Evolutionary conservation across 129 eudicot species (phyloP), one percentile per base, ranked within the genome.

Genomic region (Flaveria bidentis): DNA sequence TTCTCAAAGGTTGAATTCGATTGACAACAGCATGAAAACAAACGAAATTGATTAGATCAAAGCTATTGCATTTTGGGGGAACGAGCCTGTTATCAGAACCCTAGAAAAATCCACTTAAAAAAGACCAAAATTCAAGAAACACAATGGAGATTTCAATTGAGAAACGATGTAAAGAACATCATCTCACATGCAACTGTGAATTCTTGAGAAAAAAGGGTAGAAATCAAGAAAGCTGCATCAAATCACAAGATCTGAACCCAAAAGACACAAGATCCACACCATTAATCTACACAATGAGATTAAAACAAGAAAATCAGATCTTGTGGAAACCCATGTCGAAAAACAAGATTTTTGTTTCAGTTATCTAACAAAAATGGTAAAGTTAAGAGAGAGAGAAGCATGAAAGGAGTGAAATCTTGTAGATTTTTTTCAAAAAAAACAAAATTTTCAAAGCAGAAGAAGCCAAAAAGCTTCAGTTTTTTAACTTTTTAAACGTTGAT

Each of bases 391-490:
- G 82, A 71, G 82, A 71, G 63, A 47, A 39, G 23, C 47, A 78
- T 23, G 49, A 22, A 22, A 51, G 3, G 28, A 41, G 78, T 79
- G 73, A 79, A 71, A 71, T 61, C 67, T 72, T 62, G 65, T 71
- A n/a, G 52, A 78, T 78, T 75, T 78, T 78, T 69, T 30, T n/a
- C 39, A 62, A 61, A 64, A 72, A 36, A 30, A 72, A 44, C 63
- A 9, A 20, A 36, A 36, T 5, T 5, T 36, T 62, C 25, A 73
- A 50, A 50, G 78, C 82, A 79, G 30, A 79, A 61, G 78, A 79
- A 72, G 77, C 82, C 82, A 79, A 79, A 79, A 79, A 79, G 82
- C 78, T 50, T 79, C 22, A 51, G 62, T 78, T 78, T 71, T 73
- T 42, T 79, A 71, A 63, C 82, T 71, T 72, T 78, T 51, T 20